phyloP scores from a whole-genome alignment of 2,329 filamentous ascomycete species.

The Claviceps sp. region DNA sequence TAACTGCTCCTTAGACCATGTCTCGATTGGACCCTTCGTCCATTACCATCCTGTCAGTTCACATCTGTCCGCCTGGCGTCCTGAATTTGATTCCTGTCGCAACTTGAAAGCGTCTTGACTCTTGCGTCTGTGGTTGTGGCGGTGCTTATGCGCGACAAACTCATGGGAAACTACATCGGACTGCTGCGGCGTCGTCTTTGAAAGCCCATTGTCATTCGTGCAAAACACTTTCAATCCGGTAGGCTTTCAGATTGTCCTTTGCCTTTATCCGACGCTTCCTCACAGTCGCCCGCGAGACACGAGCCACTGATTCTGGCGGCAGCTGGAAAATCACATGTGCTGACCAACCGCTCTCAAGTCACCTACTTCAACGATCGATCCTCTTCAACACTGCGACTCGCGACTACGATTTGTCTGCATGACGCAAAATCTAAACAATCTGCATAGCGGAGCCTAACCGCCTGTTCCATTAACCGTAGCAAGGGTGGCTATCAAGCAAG shows the following conservation, averaged over 20 bases:
- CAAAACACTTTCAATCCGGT: slow-evolving; percentile 13
- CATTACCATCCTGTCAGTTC: neutral
- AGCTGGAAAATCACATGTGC: neutral
- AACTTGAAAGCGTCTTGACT: neutral
- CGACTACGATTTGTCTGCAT: neutral
- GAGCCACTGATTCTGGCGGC: neutral
- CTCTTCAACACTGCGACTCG: neutral
- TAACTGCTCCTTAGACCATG: slow-evolving; percentile 18
- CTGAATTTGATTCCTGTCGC: slow-evolving; percentile 3
- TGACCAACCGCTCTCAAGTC: neutral
- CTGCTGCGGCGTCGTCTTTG: neutral
- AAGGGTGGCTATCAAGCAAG: neutral
- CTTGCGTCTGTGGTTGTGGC: slow-evolving; percentile 2
- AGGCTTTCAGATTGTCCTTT: neutral
- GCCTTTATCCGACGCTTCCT: neutral
- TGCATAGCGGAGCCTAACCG: neutral
- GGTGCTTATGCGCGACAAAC: slow-evolving; percentile 2
- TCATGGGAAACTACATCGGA: neutral
- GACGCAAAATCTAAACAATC: neutral
- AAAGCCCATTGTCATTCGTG: neutral
- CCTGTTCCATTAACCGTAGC: neutral
- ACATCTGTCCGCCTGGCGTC: neutral
- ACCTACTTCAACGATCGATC: neutral
- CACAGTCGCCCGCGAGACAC: neutral
- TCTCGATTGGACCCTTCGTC: slow-evolving; percentile 18